These are phyloP conservation scores for Lipomyces anomalus DNA, from an alignment of 805 yeast genomes.

Conservation along the genomic window DNA sequence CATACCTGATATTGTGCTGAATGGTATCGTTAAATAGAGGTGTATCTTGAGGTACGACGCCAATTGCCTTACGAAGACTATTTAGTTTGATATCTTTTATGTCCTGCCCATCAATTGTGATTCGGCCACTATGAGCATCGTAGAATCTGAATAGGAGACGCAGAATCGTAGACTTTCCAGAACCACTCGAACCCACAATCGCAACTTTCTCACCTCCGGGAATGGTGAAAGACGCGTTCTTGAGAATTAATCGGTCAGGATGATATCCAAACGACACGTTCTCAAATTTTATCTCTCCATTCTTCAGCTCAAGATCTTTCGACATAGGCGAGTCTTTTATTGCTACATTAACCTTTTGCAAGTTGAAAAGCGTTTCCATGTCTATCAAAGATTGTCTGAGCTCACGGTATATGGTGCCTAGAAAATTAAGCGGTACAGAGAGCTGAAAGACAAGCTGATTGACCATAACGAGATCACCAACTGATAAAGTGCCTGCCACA, in stretches of 20 bases:
- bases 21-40: constrained; percentile 91
- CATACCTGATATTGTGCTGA: constrained; percentile 81
- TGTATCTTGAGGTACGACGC: constrained; percentile 97
- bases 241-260: constrained; percentile 77
- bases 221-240: constrained; percentile 73
- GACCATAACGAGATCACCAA: constrained; percentile 90
- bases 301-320: constrained; percentile 51
- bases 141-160: constrained; percentile 82
- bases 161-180: constrained; percentile 88
- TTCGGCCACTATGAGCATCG: constrained; percentile 72
- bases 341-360: constrained; percentile 67
- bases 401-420: constrained; percentile 94
- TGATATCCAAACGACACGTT: constrained; percentile 91
- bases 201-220: constrained; percentile 92
- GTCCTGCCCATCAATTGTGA: constrained; percentile 84
- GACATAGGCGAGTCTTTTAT: constrained; percentile 62
- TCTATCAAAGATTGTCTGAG: constrained; percentile 87
- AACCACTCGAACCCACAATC: constrained; percentile 93
- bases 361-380: constrained; percentile 88
- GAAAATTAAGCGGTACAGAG: constrained; percentile 87
- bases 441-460: constrained; percentile 95
- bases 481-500: constrained; percentile 72
- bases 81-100: constrained; percentile 68
- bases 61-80: constrained; percentile 65
- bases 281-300: constrained; percentile 80